A percentile compares a stretch with the other conserved stretches of the same genome.
These are phyloP conservation scores for Seminavis robusta DNA, from an alignment of 108 stramenopile species.

Conservation along the genomic window DNA sequence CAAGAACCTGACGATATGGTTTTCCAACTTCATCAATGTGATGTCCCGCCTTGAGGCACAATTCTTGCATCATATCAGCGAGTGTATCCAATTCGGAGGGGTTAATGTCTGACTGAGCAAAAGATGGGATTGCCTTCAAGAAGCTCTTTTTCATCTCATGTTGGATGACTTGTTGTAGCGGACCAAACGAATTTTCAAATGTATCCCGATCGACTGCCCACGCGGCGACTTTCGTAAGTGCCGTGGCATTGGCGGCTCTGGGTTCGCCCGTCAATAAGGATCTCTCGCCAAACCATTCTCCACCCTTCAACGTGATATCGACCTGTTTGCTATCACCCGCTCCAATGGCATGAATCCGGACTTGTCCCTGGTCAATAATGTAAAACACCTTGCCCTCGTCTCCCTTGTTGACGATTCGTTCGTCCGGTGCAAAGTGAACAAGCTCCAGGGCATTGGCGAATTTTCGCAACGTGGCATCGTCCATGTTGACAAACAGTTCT, in stretches of 20 bases:
- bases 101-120: constrained; percentile 59
- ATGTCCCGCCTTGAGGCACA: constrained; percentile 47
- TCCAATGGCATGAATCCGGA: constrained; percentile 72
- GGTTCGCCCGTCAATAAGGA: constrained; percentile 91
- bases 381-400: constrained; percentile 82
- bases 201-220: constrained; percentile 46
- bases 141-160: constrained; percentile 39
- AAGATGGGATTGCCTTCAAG: constrained; percentile 63
- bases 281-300: constrained; percentile 91
- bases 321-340: constrained; percentile 39
- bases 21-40: constrained; percentile 76
- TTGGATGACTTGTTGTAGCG: constrained; percentile 52
- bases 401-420: constrained; percentile 62
- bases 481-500: constrained; percentile 12
- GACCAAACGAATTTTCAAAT: constrained; percentile 62
- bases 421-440: constrained; percentile 39
- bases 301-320: constrained; percentile 27
- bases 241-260: constrained; percentile 70
- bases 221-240: constrained; percentile 39
- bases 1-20: constrained; percentile 19
- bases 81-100: constrained; percentile 59
- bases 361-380: constrained; percentile 73
- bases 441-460: constrained; percentile 26
- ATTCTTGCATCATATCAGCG: constrained; percentile 46
- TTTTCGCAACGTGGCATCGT: constrained; percentile 6